Evolutionary conservation across 225 moss, liverwort and hornwort species (phyloP), one percentile per base, ranked within the genome.

Genomic region (Bryum argenteum): DNA sequence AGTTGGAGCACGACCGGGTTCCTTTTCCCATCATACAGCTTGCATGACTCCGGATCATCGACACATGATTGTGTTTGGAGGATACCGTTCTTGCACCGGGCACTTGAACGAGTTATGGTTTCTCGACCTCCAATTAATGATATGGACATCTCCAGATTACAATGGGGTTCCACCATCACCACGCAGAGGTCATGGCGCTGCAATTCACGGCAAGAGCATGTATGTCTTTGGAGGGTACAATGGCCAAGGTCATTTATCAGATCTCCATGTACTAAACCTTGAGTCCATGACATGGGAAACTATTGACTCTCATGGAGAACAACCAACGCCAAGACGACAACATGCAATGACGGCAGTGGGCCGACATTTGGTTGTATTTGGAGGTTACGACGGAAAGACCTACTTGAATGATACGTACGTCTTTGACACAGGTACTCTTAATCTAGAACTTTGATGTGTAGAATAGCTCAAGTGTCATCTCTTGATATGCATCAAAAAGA

Each of bases 91-190:
- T 40, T 82, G 81, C 44, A 45, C 75, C 10, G 98, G 98, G 18
- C 87, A 92, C 54, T 76, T 93, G 65, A 94, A 99, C 19, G 98
- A 94, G 61, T 62, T 84, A 20, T 99, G 98, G 98, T 44, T 92
- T 68, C 77, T 99, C 39, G 91, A 99, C 75, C 81, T 99, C 63
- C 82, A 70, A 9, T 71, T 79, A 63, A 87, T 87, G 85, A 73
- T 64, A 12, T 98, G 97, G 97, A 89, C 82, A 69, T 91, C 89
- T 40, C 94, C 94, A 15, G 86, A 91, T 20, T 90, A 80, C 69
- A 70, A 71, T 40, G 98, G 98, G 45, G 81, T 81, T 40, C 94
- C 94, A 37, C 98, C 98, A 3, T 81, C 77, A 67, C 87, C 92
- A 68, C 85, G 94, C 26, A 84, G 98, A 28, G 92, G 94, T 40